These are phyloP conservation scores for Solanum chmielewskii DNA, from an alignment of 257 asterid genomes.

Conservation along the genomic window DNA sequence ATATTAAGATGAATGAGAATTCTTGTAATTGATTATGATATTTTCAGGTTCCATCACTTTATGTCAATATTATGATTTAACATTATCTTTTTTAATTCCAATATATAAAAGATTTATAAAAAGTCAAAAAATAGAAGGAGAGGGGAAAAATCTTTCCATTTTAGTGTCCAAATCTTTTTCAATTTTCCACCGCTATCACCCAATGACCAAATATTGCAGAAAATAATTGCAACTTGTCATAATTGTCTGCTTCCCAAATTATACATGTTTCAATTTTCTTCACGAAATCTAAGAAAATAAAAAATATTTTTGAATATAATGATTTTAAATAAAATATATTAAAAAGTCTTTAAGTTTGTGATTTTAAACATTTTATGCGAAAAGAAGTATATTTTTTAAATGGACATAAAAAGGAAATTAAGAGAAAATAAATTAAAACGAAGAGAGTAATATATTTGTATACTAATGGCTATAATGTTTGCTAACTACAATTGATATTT, in stretches of 20 bases:
- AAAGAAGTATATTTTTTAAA: no score
- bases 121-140: background rate
- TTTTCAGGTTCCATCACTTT: background rate
- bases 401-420: background rate
- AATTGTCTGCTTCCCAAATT: background rate
- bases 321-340: no score
- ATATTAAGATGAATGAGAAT: background rate
- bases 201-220: background rate
- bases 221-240: background rate
- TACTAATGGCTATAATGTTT: background rate
- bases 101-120: background rate
- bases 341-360: background rate
- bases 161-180: background rate
- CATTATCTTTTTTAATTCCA: background rate
- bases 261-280: no score
- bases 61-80: background rate
- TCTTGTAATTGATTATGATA: background rate
- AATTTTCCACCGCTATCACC: background rate
- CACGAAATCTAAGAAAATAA: no score
- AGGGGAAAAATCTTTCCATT: background rate
- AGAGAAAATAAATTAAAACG: no score
- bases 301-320: no score
- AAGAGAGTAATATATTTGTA: background rate
- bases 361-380: no score
- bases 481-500: background rate